Conservation (phyloP, 352 stramenopile species). For the Phytopythium ostracodes region DNA sequence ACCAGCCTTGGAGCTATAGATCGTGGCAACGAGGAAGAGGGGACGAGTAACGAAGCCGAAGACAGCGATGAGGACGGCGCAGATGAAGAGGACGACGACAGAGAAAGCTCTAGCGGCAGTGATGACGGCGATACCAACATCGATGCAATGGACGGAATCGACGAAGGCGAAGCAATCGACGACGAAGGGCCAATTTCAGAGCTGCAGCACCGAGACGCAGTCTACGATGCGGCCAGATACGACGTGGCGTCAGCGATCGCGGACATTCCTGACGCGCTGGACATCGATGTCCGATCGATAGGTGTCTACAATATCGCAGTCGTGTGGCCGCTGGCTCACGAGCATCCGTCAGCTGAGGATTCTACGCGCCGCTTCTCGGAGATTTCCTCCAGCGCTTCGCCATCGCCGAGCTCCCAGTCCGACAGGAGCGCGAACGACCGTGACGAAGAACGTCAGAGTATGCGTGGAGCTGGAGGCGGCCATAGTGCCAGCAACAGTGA, state of each 20-base stretch:
- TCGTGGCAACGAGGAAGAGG: neutral
- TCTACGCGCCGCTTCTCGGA: neutral
- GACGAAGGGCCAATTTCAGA: neutral
- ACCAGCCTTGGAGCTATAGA: neutral
- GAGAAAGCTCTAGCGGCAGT: neutral
- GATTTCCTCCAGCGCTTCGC: neutral
- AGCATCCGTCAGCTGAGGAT: neutral
- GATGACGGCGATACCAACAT: neutral
- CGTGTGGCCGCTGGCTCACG: slow-evolving; percentile 24
- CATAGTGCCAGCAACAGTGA: neutral
- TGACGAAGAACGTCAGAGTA: neutral
- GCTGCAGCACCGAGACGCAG: neutral
- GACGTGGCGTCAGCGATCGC: neutral
- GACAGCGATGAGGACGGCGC: neutral
- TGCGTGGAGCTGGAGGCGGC: neutral
- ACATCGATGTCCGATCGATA: slow-evolving; percentile 47
- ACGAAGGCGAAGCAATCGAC: neutral
- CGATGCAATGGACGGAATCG: neutral
- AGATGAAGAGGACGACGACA: neutral
- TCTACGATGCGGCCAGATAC: neutral
- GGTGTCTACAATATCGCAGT: slow-evolving; percentile 49
- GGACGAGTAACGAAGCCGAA: neutral
- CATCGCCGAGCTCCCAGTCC: neutral
- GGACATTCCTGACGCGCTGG: slow-evolving; percentile 2
- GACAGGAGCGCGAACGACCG: neutral